Evolutionary conservation across 208 protist species (phyloP), one percentile per base, ranked within the genome.

Genomic region (Naegleria fowleri): DNA sequence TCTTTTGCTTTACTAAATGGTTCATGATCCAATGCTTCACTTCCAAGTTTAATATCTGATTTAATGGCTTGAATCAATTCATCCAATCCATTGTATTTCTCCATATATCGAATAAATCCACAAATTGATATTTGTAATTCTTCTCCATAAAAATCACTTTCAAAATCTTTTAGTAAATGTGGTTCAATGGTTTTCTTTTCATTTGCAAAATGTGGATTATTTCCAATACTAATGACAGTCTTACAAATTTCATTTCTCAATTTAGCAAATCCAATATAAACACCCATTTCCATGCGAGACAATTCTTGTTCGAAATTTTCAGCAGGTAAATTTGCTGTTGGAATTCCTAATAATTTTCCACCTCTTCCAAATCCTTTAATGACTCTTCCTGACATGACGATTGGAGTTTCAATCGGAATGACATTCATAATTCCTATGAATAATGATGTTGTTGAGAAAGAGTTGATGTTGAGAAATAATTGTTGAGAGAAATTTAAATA

Each of bases 131-230:
- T 25, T 13, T 29, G 6, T 19, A 94, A 51, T 88, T 90, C 40
- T 38, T 93, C 83, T 39, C 90, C 93, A 89, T 94, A 94, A 83
- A 94, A 94, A 90, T 94, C 93, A 15, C 22, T 19, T 0, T 91
- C 88, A 92, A 94, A 94, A 16, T 93, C 88, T 59, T 92, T 55
- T 11, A 94, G 29, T 25, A 94, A 90, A 67, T 94, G 90, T 52
- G 88, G 87, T 88, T 94, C 83, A 86, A 88, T 84, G n/a, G 52
- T 79, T 22, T 88, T 39, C 33, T 91, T 92, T 51, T 90, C 6
- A 90, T 94, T 92, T 75, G 91, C 52, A 89, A 92, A 94, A 79
- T 92, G 92, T 36, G 93, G 93, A 89, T 94, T 94, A 38, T 90
- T 90, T 36, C 93, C 93, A 55, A 93, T 90, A 85, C 83, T 84